These are phyloP conservation scores for Lycium ferocissimum DNA, from an alignment of 257 asterid species.

Conservation along the genomic window DNA sequence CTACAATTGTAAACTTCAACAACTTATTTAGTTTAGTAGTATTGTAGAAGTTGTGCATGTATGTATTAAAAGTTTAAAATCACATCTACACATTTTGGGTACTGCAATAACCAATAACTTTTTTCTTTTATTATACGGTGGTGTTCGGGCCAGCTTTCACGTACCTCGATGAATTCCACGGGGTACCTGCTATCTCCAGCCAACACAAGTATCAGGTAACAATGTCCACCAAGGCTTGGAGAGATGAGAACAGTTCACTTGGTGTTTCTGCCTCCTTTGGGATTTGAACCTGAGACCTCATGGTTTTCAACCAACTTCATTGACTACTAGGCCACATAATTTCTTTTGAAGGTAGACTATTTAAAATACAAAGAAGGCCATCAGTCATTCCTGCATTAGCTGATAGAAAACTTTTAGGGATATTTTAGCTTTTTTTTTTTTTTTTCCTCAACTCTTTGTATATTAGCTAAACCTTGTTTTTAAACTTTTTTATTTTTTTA, in stretches of 20 bases:
- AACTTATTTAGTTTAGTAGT: background rate
- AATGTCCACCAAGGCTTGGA: background rate
- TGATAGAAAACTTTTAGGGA: background rate
- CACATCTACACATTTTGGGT: slow-evolving; percentile 10
- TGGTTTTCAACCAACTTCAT: background rate
- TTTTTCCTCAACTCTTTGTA: background rate
- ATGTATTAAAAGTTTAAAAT: background rate
- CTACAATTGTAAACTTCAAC: background rate
- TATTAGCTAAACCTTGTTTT: background rate
- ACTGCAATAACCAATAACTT: background rate
- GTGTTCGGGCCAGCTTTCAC: background rate
- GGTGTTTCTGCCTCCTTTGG: background rate
- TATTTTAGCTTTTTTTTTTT: background rate
- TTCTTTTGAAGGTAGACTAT: slow-evolving; percentile 17
- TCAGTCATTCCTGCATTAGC: background rate
- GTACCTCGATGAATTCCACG: background rate
- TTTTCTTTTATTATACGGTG: background rate
- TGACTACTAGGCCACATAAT: background rate
- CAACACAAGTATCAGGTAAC: background rate
- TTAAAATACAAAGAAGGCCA: background rate
- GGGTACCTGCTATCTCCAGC: background rate
- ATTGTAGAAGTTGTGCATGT: background rate
- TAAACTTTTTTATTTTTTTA: background rate
- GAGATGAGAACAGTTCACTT: background rate
- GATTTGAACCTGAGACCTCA: background rate